Base-by-base conservation (phyloP, 1,139 yeast genomes). In the Debaryomyces robertsiae region DNA sequence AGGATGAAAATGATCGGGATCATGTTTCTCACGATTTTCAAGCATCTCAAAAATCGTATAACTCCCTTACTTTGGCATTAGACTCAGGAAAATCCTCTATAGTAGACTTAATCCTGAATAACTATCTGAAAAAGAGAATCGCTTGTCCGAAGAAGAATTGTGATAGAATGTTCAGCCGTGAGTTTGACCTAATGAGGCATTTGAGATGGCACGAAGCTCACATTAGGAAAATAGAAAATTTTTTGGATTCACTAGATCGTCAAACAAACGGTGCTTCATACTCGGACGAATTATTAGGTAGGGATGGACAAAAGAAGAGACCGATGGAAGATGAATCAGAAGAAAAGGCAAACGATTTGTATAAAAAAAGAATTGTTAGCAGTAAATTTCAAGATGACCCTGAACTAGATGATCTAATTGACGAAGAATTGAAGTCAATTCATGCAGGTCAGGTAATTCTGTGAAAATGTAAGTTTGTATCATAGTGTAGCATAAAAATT, bases 181-280 rank as follows among this genome's bases (percentile, higher is more conserved):
- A 70, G 0, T 69, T 71, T 48, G 84, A 80, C 52, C 56, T 79
- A 27, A 54, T 58, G 16, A 65, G 84, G 35, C 88, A 82, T 54
- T 48, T 81, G 37, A 60, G 57, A 30, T 79, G 84, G 84, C 87
- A 81, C 53, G 67, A 68, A 9, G 60, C 61, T 16, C 68, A 69
- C 27, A 50, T 65, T 43, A 47, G 47, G 32, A 65, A 60, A 47
- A 61, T 72, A 9, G 68, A 67, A 40, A 46, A 46, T 7, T 71
- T 61, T 41, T 58, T 73, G 44, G 52, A 50, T 6, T 57, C 67
- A 1, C 50, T 71, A 30, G 61, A 60, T 22, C 22, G 22, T 6
- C 7, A 19, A 19, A 7, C 22, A 19, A 39, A 47, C 11, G 52
- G 47, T n/a, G 44, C 40, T 22, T 18, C 19, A 7, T 44, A 40